A percentile compares a stretch with the other conserved stretches of the same genome.
These are phyloP conservation scores for Fusarium pseudoanthophilum DNA, from an alignment of 2,329 filamentous ascomycete genomes.

Conservation along the genomic window DNA sequence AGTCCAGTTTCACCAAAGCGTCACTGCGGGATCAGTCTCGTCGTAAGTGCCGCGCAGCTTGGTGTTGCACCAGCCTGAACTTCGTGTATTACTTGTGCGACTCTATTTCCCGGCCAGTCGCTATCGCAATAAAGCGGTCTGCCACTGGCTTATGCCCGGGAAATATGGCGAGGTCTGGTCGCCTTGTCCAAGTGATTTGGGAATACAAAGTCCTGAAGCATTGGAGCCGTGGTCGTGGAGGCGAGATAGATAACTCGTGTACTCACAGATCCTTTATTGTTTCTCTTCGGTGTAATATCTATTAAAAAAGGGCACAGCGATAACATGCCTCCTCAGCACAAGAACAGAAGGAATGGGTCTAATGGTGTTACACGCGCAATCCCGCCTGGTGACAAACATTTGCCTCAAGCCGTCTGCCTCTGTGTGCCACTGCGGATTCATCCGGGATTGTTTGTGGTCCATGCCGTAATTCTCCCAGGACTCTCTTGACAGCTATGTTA, in stretches of 20 bases:
- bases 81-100: slow-evolving; percentile 24
- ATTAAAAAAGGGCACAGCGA: neutral
- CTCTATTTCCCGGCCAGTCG: slow-evolving; percentile 9
- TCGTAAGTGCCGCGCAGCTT: slow-evolving; percentile 22
- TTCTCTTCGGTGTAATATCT: neutral
- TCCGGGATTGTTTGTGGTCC: slow-evolving; percentile 24
- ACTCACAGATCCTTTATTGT: neutral
- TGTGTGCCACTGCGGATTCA: slow-evolving; percentile 29
- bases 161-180: neutral
- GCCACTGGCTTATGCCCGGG: neutral
- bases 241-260: neutral
- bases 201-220: neutral
- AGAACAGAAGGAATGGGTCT: neutral
- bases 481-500: slow-evolving; percentile 32
- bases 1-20: neutral
- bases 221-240: neutral
- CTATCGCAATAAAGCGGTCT: slow-evolving; percentile 9
- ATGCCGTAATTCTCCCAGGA: slow-evolving; percentile 33
- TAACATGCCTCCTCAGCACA: neutral
- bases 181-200: neutral
- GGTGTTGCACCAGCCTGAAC: slow-evolving; percentile 12
- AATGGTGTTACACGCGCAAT: slow-evolving; percentile 27
- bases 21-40: slow-evolving; percentile 16
- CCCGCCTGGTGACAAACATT: slow-evolving; percentile 39
- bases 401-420: slow-evolving; percentile 32